Base-by-base conservation (phyloP, 441 rosid species). In the Corymbia citriodora region DNA sequence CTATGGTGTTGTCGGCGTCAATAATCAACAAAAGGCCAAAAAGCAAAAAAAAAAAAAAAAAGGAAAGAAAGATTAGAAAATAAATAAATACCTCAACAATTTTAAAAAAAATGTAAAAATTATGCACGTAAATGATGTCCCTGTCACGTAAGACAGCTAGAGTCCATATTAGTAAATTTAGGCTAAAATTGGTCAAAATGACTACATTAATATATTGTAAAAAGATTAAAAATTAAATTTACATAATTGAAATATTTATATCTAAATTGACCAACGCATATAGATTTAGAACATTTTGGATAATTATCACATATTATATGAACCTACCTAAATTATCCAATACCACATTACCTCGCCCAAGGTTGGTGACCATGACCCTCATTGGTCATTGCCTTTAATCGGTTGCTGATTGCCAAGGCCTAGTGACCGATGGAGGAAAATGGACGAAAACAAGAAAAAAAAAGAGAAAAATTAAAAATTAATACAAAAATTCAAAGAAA, bases 71-170 rank as follows among this genome's bases (percentile, higher is more conserved):
- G 0, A 68, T 31, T 31, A 8, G 3, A 4, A 31, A 17, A 31
- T n/a, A n/a, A 65, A 65, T n/a, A 65, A n/a, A n/a, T 3, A 65
- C 45, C 45, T 40, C 45, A 7, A 29, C 3, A 14, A 14, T 13
- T 13, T 13, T 3, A 59, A 7, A 65, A 33, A 65, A 65, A 5
- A 14, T n/a, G 7, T 25, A 59, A 59, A 25, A 59, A 2, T n/a
- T 65, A 1, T 31, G 0, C 0, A 31, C 0, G 2, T 31, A 1
- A 4, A 0, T 1, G 2, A 1, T 4, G 2, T 17, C 0, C 3
- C 1, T 68, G 0, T 17, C 7, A 70, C 0, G 11, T 70, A 17
- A 0, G 79, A 17, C 0, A 0, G 9, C 17, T 2, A 2, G 6
- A 8, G 2, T 68, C 1, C 45, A 17, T 1, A 2, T 31, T 5